Base-by-base conservation (phyloP, 345 rosid genomes). In the Carallia brachiata region DNA sequence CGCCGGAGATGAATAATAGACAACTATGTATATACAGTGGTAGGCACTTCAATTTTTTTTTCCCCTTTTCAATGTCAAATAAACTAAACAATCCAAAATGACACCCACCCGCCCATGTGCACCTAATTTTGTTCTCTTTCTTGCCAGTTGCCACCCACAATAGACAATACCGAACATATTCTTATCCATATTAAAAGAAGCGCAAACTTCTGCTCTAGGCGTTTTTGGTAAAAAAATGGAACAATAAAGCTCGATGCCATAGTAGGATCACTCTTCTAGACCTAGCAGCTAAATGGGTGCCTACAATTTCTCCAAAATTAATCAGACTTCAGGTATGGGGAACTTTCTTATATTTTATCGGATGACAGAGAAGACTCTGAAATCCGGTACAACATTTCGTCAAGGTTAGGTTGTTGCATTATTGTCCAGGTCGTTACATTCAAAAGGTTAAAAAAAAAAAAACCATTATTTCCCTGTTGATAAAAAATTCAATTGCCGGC, bases 71-170 rank as follows among this genome's bases (percentile, higher is more conserved):
- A 27, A 56, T 15, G 17, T 32, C 60, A 13, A 15, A 27, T 56
- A 9, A 56, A 56, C 36, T 6, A 48, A 63, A 52, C 39, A 53
- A 34, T 0, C 18, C 36, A 5, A 57, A 60, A 54, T 9, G 39
- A 48, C 27, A 36, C 65, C 70, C 58, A 72, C 70, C 31, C 55
- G 23, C n/a, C n/a, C 80, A 72, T 52, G 77, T 72, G 77, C 70
- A 58, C 63, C 28, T 68, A 40, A 10, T 31, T 32, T 47, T 5
- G 4, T 5, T 23, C 17, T 9, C n/a, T 6, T 44, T 9, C 30
- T 23, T 65, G 62, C 79, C 67, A 23, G 52, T 27, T 61, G 60
- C 67, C 5, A 65, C 6, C 67, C 56, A 70, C 69, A 27, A 17
- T 27, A 61, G 32, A 70, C 69, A 27, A 17, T 27, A 61, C 44